These are phyloP conservation scores for Kazachstania kunashirensis DNA, from an alignment of 805 yeast genomes.

Conservation along the genomic window DNA sequence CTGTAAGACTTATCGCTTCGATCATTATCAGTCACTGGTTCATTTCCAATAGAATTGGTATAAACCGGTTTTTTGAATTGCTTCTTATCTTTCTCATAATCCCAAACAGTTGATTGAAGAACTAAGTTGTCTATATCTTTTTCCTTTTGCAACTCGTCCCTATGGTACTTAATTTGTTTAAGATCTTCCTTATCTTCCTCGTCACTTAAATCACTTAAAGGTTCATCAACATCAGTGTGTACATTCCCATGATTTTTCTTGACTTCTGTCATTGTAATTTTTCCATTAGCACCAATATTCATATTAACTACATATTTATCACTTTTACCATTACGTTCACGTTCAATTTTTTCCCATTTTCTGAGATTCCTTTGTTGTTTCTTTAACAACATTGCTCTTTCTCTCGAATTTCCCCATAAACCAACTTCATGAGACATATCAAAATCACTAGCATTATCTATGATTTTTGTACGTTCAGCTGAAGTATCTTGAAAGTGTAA, in stretches of 20 bases:
- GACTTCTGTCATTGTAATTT: constrained; percentile 53
- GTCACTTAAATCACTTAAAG: constrained; percentile 30
- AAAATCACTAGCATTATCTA: constrained; percentile 84
- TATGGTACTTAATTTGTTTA: constrained; percentile 20
- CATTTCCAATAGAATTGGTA: constrained; percentile 9
- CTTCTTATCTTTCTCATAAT: constrained; percentile 42
- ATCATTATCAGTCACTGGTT: neutral
- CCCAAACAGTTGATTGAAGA: constrained; percentile 43
- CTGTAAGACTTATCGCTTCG: constrained; percentile 1
- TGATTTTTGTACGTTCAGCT: constrained; percentile 82
- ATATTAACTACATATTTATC: constrained; percentile 60
- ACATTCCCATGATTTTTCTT: constrained; percentile 17
- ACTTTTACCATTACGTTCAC: constrained; percentile 61
- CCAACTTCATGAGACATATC: constrained; percentile 44
- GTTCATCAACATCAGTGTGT: constrained; percentile 25
- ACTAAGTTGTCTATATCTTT: constrained; percentile 12
- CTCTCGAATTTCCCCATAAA: constrained; percentile 76
- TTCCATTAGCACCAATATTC: constrained; percentile 66
- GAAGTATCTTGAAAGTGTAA: constrained; percentile 77
- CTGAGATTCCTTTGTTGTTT: constrained; percentile 71
- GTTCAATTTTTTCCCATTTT: constrained; percentile 49
- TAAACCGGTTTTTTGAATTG: constrained; percentile 51
- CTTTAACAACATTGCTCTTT: constrained; percentile 78
- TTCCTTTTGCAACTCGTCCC: constrained; percentile 14
- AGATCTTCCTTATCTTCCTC: constrained; percentile 30